Evolutionary conservation across 2,329 filamentous ascomycete species (phyloP).

Genomic region (Grosmannia serpens): DNA sequence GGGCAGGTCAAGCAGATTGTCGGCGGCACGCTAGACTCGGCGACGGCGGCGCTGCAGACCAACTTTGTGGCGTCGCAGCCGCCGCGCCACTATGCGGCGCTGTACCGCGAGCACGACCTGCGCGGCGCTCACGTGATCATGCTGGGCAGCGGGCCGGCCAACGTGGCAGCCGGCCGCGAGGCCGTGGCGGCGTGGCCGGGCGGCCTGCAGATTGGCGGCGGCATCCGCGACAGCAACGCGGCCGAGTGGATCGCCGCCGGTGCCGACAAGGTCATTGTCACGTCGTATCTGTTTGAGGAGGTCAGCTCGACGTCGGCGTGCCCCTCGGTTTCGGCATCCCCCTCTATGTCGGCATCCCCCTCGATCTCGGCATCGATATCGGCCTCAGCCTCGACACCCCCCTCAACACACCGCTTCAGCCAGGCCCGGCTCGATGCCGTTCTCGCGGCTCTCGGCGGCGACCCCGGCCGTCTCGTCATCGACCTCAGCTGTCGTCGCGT

Average conservation of each 20-base stretch:
- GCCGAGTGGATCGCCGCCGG: constrained; percentile 75
- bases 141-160: constrained; percentile 64
- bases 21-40: constrained; percentile 73
- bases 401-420: constrained; percentile 49
- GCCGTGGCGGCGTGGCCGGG: constrained; percentile 69
- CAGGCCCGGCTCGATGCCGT: constrained; percentile 64
- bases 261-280: constrained; percentile 93
- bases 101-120: constrained; percentile 68
- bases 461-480: constrained; percentile 77
- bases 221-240: constrained; percentile 79
- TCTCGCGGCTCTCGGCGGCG: constrained; percentile 57
- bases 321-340: too few relatives aligned
- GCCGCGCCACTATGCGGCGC: constrained; percentile 64
- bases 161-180: constrained; percentile 67
- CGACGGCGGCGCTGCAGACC: constrained; percentile 60
- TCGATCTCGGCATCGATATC: too few relatives aligned
- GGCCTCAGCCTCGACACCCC: constrained; percentile 44
- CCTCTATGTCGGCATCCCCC: too few relatives aligned
- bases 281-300: constrained; percentile 80
- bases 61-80: constrained; percentile 86
- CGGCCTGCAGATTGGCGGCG: constrained; percentile 83
- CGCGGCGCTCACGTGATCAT: constrained; percentile 89
- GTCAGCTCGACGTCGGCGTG: too few relatives aligned
- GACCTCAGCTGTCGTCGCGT: constrained; percentile 76
- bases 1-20: constrained; percentile 98